Conservation (phyloP, 2,329 filamentous ascomycete species). For the Ascochyta viciae-villosae region DNA sequence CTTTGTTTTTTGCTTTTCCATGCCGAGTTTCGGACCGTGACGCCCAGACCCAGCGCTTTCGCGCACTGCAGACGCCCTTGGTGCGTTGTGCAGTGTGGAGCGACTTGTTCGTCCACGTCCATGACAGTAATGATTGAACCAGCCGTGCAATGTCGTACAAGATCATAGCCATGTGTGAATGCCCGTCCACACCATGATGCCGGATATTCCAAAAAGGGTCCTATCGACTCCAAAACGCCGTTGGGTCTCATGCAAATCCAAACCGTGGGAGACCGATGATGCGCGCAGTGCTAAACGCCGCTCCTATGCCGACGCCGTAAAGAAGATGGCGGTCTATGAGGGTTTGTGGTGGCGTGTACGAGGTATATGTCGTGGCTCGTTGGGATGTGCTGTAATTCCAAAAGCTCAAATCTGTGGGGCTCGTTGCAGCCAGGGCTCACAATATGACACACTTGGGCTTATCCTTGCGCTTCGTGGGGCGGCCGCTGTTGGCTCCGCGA, state of each 20-base stretch:
- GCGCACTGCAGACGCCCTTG: neutral
- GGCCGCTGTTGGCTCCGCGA: conserved; percentile 24
- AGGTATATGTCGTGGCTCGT: conserved; percentile 38
- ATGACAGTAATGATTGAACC: conserved; percentile 17
- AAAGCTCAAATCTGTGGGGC: conserved; percentile 26
- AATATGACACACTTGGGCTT: conserved; percentile 47
- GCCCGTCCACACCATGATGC: conserved; percentile 20
- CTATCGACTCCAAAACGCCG: conserved; percentile 42
- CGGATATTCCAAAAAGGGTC: conserved; percentile 22
- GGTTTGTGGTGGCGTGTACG: conserved; percentile 33
- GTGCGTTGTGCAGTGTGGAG: conserved; percentile 3
- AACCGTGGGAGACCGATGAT: conserved; percentile 34
- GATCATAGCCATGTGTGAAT: conserved; percentile 24
- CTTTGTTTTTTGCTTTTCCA: conserved; percentile 7
- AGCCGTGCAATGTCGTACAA: conserved; percentile 35
- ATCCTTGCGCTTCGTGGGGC: conserved; percentile 29
- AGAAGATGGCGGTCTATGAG: conserved; percentile 41
- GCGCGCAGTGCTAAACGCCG: conserved; percentile 45
- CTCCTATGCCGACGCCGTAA: conserved; percentile 45
- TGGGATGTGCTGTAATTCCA: conserved; percentile 35
- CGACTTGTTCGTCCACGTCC: conserved; percentile 3
- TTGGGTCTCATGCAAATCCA: conserved; percentile 39
- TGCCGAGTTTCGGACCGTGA: neutral
- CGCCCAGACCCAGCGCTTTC: neutral
- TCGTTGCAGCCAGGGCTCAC: conserved; percentile 23